Conservation (phyloP, 2,329 filamentous ascomycete genomes). For the Phialocephala subalpina region DNA sequence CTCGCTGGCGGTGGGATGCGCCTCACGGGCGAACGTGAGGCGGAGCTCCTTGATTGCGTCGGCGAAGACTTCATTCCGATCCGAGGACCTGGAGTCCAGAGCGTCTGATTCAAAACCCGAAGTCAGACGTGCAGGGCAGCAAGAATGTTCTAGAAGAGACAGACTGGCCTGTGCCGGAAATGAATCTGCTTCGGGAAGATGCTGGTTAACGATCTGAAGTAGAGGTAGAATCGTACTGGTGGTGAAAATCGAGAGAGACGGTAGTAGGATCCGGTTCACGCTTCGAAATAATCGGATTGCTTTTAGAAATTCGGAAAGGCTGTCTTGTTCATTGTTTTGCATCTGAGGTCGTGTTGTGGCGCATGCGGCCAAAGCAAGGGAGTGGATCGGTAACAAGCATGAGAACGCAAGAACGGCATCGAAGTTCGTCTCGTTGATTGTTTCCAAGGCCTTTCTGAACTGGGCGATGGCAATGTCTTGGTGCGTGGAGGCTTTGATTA, state of each 20-base stretch:
- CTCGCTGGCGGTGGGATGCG: background rate
- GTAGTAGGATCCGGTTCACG: slow-evolving; percentile 13
- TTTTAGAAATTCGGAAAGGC: slow-evolving; percentile 11
- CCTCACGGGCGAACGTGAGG: slow-evolving; percentile 14
- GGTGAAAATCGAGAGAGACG: slow-evolving; percentile 3
- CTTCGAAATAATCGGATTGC: slow-evolving; percentile 11
- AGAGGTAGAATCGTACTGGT: slow-evolving; percentile 9
- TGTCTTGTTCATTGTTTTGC: slow-evolving; percentile 14
- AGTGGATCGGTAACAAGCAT: slow-evolving; percentile 16
- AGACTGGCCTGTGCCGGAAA: slow-evolving; percentile 11
- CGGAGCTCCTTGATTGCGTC: slow-evolving; percentile 6
- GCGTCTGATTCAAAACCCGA: no score
- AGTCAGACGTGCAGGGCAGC: no score
- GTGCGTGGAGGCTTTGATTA: slow-evolving; percentile 23
- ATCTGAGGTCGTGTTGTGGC: background rate
- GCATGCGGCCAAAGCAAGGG: slow-evolving; percentile 10
- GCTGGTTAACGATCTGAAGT: slow-evolving; percentile 12
- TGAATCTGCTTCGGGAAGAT: slow-evolving; percentile 8
- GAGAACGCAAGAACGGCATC: slow-evolving; percentile 19
- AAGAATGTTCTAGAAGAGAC: background rate
- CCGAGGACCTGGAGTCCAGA: background rate
- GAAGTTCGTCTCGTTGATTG: slow-evolving; percentile 13
- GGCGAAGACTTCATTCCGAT: background rate
- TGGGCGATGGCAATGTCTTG: slow-evolving; percentile 15
- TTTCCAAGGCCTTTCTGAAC: background rate